A percentile compares a stretch with the other conserved stretches of the same genome.
These are phyloP conservation scores for Malassezia slooffiae DNA, from an alignment of 1,284 basidiomycete species.

Conservation along the genomic window DNA sequence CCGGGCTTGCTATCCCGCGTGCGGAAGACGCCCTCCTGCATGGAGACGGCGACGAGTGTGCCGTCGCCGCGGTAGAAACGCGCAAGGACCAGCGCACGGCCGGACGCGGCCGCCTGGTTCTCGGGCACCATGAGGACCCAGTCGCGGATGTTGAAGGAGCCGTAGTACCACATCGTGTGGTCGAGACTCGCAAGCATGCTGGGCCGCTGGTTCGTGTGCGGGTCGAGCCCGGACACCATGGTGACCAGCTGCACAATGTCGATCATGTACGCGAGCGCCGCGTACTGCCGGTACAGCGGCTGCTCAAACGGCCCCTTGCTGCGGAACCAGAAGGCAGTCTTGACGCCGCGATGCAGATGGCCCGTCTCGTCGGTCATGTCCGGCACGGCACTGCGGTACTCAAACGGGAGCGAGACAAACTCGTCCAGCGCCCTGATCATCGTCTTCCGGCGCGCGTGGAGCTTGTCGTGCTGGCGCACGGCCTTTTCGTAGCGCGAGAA, in stretches of 20 bases:
- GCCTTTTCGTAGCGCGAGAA: constrained; percentile 25
- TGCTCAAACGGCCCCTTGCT: constrained; percentile 22
- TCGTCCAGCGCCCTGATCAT: constrained; percentile 33
- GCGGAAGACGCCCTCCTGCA: constrained; percentile 16
- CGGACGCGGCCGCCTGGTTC: constrained; percentile 36
- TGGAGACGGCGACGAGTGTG: constrained; percentile 30
- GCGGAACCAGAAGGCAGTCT: constrained; percentile 42
- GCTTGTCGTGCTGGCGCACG: constrained; percentile 16
- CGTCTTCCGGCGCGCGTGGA: constrained; percentile 20
- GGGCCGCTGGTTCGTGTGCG: neutral
- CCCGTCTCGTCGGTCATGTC: constrained; percentile 37
- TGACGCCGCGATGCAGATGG: constrained; percentile 27
- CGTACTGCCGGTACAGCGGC: constrained; percentile 31
- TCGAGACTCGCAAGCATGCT: constrained; percentile 45
- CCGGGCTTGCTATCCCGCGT: neutral
- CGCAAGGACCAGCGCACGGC: constrained; percentile 35
- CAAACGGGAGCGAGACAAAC: constrained; percentile 29
- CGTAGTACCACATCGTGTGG: constrained; percentile 44
- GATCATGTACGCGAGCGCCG: constrained; percentile 33
- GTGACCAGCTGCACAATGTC: too few species aligned
- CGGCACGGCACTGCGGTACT: constrained; percentile 38
- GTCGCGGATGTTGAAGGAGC: constrained; percentile 33
- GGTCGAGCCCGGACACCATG: neutral
- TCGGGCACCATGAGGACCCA: constrained; percentile 44
- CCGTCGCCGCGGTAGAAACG: constrained; percentile 38